Evolutionary conservation across 179 eudicot species (phyloP), one percentile per base, ranked within the genome.

Genomic region (Sideroxylon spinosum): DNA sequence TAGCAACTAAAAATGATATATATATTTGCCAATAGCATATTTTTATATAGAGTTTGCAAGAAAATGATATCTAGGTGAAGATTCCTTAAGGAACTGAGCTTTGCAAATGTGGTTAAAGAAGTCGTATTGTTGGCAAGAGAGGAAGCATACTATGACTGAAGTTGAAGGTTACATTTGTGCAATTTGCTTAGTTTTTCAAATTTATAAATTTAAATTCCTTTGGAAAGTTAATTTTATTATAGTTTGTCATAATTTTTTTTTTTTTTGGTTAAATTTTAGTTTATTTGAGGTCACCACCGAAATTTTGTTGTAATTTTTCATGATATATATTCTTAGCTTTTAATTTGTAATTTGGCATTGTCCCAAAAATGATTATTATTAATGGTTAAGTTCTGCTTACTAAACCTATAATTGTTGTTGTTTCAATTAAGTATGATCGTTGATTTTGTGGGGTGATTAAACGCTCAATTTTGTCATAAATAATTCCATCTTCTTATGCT

Each of bases 31-130:
- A 20, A 52, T 77, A 22, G 73, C n/a, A 52, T 77, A 9, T 55
- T 52, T 29, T 28, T 12, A 20, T 77, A 29, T 29, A 13, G 0
- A 77, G 79, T 29, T 53, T 67, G 79, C 79, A 77, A 73, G 79
- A 17, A 53, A 0, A 53, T 46, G 63, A n/a, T 67, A 46, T 49
- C 25, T 56, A 28, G 59, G 64, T 26, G 63, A 55, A 72, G 69
- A 75, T 61, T 69, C 69, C 55, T 16, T 14, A 5, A 17, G 71
- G 66, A 59, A 37, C 59, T 74, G 22, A 16, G 5, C 44, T 3
- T 23, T 74, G 77, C 77, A n/a, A 25, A n/a, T 74, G 53, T 37
- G 44, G 23, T 67, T 37, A 74, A 44, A 20, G 12, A 57, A 3
- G 29, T 49, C 22, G 22, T 22, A 2, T 62, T 44, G 48, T 62